phyloP scores from a whole-genome alignment of 2,329 filamentous ascomycete genomes.

The Chrysosporium queenslandicum region DNA sequence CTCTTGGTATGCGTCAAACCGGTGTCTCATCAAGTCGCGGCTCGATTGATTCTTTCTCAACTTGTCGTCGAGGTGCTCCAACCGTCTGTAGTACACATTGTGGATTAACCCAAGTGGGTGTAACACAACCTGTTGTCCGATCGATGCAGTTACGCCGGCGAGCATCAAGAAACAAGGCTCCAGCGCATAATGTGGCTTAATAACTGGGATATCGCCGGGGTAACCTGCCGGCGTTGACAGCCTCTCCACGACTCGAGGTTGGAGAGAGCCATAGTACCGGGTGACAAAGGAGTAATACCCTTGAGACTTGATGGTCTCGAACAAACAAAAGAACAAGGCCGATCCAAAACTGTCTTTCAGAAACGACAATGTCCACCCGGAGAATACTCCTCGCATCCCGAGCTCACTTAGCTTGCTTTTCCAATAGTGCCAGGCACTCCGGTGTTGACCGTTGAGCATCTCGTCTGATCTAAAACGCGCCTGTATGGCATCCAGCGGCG shows the following conservation, averaged over 20 bases:
- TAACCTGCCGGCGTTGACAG: constrained; percentile 23
- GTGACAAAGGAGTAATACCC: constrained; percentile 52
- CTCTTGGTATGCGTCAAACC: constrained; percentile 52
- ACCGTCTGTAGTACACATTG: constrained; percentile 48
- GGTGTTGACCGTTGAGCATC: constrained; percentile 49
- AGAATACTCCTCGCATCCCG: constrained; percentile 51
- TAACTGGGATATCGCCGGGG: constrained; percentile 35
- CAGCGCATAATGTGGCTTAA: constrained; percentile 53
- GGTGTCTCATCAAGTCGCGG: constrained; percentile 42
- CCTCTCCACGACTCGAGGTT: constrained; percentile 22
- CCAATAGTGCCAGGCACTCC: constrained; percentile 55
- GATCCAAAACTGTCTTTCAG: constrained; percentile 52
- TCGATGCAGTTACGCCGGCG: constrained; percentile 49
- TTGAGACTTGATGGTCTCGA: constrained; percentile 55
- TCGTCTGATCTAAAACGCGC: constrained; percentile 52
- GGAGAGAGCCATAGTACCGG: constrained; percentile 45
- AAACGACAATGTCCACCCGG: constrained; percentile 51
- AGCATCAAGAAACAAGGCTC: constrained; percentile 53
- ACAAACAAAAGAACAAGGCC: constrained; percentile 53
- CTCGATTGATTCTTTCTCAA: constrained; percentile 35
- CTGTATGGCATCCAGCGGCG: constrained; percentile 54
- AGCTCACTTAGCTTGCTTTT: constrained; percentile 49
- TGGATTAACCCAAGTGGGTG: constrained; percentile 52
- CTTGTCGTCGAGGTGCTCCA: constrained; percentile 51
- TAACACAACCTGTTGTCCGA: constrained; percentile 49